Evolutionary conservation across 129 eudicot genomes (phyloP).

Genomic region (Oenanthe sinensis): DNA sequence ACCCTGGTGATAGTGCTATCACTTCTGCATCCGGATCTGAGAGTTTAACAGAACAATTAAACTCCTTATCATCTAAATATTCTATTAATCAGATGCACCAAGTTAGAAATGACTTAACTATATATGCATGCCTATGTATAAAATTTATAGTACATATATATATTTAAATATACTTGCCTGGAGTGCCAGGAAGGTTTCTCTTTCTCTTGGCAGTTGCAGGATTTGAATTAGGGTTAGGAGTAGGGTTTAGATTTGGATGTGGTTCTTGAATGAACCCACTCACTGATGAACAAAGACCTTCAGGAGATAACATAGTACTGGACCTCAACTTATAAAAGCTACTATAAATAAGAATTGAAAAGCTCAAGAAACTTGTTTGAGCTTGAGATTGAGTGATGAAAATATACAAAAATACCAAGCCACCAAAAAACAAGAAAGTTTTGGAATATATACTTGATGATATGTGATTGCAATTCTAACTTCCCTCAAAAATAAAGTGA

Average conservation of each 20-base stretch:
- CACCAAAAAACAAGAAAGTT: background rate
- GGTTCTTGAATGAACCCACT: constrained; percentile 36
- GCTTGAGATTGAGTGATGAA: background rate
- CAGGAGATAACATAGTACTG: constrained; percentile 31
- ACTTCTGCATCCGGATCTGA: constrained; percentile 95
- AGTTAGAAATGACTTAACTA: background rate
- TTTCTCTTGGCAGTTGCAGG: constrained; percentile 38
- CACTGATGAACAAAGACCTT: constrained; percentile 19
- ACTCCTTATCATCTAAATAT: background rate
- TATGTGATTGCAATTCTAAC: background rate
- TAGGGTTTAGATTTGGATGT: constrained; percentile 9
- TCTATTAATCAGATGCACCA: background rate
- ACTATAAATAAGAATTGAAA: background rate
- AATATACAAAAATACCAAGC: background rate
- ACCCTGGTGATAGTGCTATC: constrained; percentile 71
- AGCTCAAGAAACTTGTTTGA: background rate
- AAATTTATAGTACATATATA: no score
- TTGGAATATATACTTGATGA: background rate
- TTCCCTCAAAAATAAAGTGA: background rate
- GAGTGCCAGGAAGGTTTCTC: constrained; percentile 54
- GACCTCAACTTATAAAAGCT: background rate
- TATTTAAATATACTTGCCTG: constrained; percentile 20
- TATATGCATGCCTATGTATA: background rate
- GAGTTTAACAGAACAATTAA: background rate
- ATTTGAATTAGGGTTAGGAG: constrained; percentile 26